Evolutionary conservation across 305 asterid species (phyloP).

Genomic region (Withania somnifera): DNA sequence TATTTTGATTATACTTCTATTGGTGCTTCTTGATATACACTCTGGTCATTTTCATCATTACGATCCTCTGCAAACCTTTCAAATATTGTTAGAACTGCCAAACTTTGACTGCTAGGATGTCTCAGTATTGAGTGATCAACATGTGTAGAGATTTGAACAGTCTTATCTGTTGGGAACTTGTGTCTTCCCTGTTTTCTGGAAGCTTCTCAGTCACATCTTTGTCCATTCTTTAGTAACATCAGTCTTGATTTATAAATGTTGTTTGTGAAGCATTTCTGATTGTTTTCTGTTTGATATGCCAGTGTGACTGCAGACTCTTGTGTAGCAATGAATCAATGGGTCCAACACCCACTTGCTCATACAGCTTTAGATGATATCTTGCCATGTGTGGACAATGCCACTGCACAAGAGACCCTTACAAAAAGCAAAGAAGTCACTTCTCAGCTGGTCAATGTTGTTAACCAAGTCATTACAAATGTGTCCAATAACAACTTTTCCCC

Average conservation of each 20-base stretch:
- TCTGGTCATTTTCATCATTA: background rate
- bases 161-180: background rate
- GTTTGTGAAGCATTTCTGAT: background rate
- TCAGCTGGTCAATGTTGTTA: slow-evolving; percentile 46
- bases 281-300: slow-evolving; percentile 6
- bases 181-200: background rate
- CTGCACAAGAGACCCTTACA: slow-evolving; percentile 69
- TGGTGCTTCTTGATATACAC: background rate
- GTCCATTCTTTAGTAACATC: background rate
- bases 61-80: background rate
- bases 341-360: slow-evolving; percentile 61
- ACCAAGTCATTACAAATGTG: slow-evolving; percentile 51
- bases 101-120: background rate
- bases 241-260: background rate
- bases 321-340: slow-evolving; percentile 83
- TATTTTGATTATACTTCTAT: background rate
- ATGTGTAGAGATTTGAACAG: background rate
- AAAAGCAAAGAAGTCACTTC: slow-evolving; percentile 69
- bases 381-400: slow-evolving; percentile 83
- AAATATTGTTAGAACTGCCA: background rate
- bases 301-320: slow-evolving; percentile 78
- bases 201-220: background rate
- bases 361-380: slow-evolving; percentile 82
- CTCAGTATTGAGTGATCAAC: background rate
- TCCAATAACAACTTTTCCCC: slow-evolving; percentile 63